Evolutionary conservation across 2,329 filamentous ascomycete genomes (phyloP).

Genomic region (Alternaria ventricosa): DNA sequence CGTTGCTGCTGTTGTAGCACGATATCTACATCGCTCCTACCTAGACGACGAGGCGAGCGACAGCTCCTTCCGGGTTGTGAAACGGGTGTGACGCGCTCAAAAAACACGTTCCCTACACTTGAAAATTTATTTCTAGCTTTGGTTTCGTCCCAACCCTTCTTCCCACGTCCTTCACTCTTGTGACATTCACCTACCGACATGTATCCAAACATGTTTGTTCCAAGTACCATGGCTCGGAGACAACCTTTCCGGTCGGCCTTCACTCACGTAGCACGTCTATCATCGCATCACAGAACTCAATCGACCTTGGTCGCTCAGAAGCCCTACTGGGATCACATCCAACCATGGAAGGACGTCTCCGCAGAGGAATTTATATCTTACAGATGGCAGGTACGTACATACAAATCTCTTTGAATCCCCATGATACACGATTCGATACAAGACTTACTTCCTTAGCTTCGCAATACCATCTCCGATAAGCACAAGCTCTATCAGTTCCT

Average conservation of each 20-base stretch:
- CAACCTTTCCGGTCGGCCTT: not conserved
- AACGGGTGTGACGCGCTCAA: not conserved
- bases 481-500: conserved; percentile 59
- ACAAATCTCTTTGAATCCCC: not conserved
- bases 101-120: not conserved
- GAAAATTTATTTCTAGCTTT: not conserved
- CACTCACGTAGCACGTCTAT: not conserved
- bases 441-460: conserved; percentile 44
- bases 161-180: not conserved
- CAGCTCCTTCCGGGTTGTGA: not conserved
- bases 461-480: conserved; percentile 59
- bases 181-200: not conserved
- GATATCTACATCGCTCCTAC: not conserved
- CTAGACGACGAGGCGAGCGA: not conserved
- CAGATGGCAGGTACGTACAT: conserved; percentile 60
- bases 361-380: conserved; percentile 60
- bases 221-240: not conserved
- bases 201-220: conserved; percentile 6
- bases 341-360: conserved; percentile 58
- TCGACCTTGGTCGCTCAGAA: conserved; percentile 21
- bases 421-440: not conserved
- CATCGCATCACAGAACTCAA: conserved; percentile 8
- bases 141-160: not conserved
- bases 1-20: conserved; percentile 1
- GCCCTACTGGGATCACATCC: conserved; percentile 60